Evolutionary conservation across 805 yeast genomes (phyloP), one percentile per base, ranked within the genome.

Genomic region (Cyberlindnera mycetangii): DNA sequence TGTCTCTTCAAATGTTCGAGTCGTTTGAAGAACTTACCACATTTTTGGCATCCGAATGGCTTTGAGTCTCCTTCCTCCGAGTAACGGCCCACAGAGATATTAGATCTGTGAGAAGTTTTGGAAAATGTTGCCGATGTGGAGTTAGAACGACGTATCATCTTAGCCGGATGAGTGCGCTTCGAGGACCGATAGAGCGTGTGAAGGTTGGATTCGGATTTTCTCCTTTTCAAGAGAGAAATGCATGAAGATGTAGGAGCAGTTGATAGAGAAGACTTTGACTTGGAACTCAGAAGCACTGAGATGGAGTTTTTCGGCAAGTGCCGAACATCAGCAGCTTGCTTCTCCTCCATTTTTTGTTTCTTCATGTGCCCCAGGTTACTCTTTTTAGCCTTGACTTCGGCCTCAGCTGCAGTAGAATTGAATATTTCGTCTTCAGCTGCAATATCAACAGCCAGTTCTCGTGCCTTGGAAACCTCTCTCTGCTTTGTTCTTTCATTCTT

Each of bases 1-100:
- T 85, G 92, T 50, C 92, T 72, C 56, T 83, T 83, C 55, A 85
- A 67, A 61, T 85, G 92, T 56, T 85, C 92, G 55, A 81, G 85
- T 50, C 92, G 71, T 58, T 83, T 79, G 65, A 85, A 85, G 27
- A 72, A 61, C 49, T 89, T 72, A 32, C 76, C 71, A 62, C 92
- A 84, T 52, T 72, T 72, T 28, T 75, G 75, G 60, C 90, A 84
- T 39, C 74, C 73, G 56, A 74, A 83, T 35, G 79, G 79, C 61
- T 81, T 82, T 53, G n/a, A n/a, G n/a, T n/a, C n/a, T n/a, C 78
- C 84, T 19, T 54, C 55, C 12, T 46, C 51, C 20, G 47, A 51
- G n/a, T 47, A 52, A 15, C n/a, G 32, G 20, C 25, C 33, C 16
- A 16, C n/a, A 6, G 17, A 4, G 7, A n/a, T n/a, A 5, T 10